These are phyloP conservation scores for Chenopodium album DNA, from an alignment of 148 eudicot species.

Conservation along the genomic window DNA sequence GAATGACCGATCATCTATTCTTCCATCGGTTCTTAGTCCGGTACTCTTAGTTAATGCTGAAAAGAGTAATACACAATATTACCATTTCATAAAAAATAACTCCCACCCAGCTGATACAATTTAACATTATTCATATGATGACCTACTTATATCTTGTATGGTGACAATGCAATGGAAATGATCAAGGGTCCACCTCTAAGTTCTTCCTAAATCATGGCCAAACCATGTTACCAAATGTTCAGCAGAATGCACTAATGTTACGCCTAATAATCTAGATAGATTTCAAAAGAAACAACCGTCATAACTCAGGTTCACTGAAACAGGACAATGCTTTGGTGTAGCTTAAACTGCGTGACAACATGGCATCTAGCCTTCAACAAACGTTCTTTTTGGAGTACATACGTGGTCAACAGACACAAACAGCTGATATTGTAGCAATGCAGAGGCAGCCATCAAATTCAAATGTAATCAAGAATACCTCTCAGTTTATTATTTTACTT, in stretches of 20 bases:
- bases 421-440: neutral
- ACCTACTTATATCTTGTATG: neutral
- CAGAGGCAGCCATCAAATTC: neutral
- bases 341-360: neutral
- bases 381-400: neutral
- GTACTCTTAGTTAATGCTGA: conserved; percentile 77
- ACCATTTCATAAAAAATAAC: neutral
- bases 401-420: neutral
- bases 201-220: neutral
- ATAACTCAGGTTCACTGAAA: neutral
- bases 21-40: conserved; percentile 77
- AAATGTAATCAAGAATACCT: neutral
- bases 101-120: neutral
- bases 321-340: neutral
- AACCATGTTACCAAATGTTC: neutral
- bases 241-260: neutral
- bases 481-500: neutral
- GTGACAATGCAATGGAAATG: neutral
- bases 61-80: conserved; percentile 17
- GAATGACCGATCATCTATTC: conserved; percentile 78
- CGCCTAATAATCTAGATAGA: neutral
- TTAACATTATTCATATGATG: neutral
- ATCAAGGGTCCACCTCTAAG: neutral
- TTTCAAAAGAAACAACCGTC: neutral
- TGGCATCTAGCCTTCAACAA: neutral